Base-by-base conservation (phyloP, 192 early-diverging fungal species). In the Chytriomyces sp. region DNA sequence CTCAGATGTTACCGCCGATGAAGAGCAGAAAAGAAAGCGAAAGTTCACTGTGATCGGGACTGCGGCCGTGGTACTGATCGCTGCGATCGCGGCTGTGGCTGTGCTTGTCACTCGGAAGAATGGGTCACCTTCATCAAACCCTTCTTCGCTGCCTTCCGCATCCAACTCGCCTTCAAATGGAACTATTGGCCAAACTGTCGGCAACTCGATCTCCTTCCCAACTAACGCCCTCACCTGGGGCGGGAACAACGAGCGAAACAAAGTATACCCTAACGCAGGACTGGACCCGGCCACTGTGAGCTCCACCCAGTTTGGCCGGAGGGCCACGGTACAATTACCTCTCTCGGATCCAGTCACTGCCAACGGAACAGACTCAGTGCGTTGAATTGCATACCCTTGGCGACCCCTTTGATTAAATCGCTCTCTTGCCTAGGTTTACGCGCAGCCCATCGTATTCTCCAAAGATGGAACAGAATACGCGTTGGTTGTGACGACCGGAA, bases 371-470 rank as follows among this genome's bases (percentile, higher is more conserved):
- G 39, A 34, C 7, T 3, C 34, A 12, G n/a, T n/a, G n/a, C n/a
- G n/a, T n/a, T 19, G 25, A 4, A 41, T 7, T 26, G 31, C 62
- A 41, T 3, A 40, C 25, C 19, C 4, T 14, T 57, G 12, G 31
- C n/a, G 8, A 5, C 52, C 10, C 7, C 7, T 7, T 10, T 5
- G 40, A 7, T 33, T 65, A 12, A 28, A 53, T 52, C 4, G 19
- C 41, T 52, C n/a, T 53, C 31, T 34, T 10, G 30, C 8, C n/a
- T n/a, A n/a, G n/a, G n/a, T 28, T 30, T 73, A 73, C 72, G 49
- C 72, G 30, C 44, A 63, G 25, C 72, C 72, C 12, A 40, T 73
- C 34, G 72, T 73, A 14, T 73, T 55, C 72, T 19, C 61, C 8
- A 22, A 31, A 14, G 33, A 52, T 52, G 28, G 37, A 8, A 54